Percentiles rank a stretch among this genome's conserved stretches.
Evolutionary conservation across 176 grass and related monocot genomes (phyloP).

Genomic region (barley (Hordeum vulgare)): MorexV3_pseudomolecules_assembly NC_058523.1:504769791-504770290

Average conservation of each 20-base stretch:
- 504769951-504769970: conserved; percentile 95
- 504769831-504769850: neutral
- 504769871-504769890: conserved; percentile 69
- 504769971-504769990: conserved; percentile 56
- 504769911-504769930: conserved; percentile 92
- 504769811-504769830: neutral
- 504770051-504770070: conserved; percentile 16
- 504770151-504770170: conserved; percentile 17
- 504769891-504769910: conserved; percentile 97
- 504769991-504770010: conserved; percentile 45
- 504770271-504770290: neutral
- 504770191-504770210: conserved; percentile 2
- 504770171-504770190: neutral
- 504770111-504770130: conserved; percentile 36
- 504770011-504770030: conserved; percentile 36
- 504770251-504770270: conserved; percentile 15
- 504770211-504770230: conserved; percentile 36
- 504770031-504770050: conserved; percentile 16
- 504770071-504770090: conserved; percentile 25
- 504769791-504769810: neutral
- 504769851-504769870: conserved; percentile 2
- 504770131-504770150: conserved; percentile 17
- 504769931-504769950: conserved; percentile 83
- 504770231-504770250: conserved; percentile 24
- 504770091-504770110: conserved; percentile 55